Evolutionary conservation across 768 basidiomycete species (phyloP).

Genomic region (Russula sp.): DNA sequence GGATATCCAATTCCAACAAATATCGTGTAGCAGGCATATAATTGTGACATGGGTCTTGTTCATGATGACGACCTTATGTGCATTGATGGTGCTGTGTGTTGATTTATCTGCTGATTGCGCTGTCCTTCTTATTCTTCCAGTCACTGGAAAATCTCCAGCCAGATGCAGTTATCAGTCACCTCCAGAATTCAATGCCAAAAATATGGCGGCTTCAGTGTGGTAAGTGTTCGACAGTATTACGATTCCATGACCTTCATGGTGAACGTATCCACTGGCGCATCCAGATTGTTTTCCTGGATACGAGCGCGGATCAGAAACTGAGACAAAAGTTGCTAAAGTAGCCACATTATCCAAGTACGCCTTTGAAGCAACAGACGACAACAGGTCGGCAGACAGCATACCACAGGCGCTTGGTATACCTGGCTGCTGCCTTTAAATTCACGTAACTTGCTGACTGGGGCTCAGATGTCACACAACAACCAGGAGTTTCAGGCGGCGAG

Average conservation of each 20-base stretch:
- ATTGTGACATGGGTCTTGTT: background rate
- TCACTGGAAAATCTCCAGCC: background rate
- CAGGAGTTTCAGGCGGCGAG: no score
- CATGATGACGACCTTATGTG: background rate
- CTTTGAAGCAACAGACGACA: no score
- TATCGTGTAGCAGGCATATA: background rate
- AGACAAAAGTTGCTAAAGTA: no score
- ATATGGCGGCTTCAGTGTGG: background rate
- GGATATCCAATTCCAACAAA: background rate
- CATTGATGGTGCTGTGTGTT: background rate
- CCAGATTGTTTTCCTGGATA: background rate
- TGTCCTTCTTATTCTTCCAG: background rate
- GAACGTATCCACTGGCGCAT: no score
- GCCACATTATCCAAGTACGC: no score
- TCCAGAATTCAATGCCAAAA: background rate
- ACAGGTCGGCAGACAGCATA: no score
- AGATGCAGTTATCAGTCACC: background rate
- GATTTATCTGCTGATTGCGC: background rate
- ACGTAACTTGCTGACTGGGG: no score
- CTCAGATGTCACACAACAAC: no score
- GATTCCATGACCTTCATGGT: background rate
- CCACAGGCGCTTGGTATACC: no score
- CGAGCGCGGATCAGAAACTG: background rate
- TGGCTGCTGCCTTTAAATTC: no score
- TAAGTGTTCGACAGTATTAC: background rate